These are phyloP conservation scores for Yarrowia sp. DNA, from an alignment of 805 yeast genomes.

Conservation along the genomic window DNA sequence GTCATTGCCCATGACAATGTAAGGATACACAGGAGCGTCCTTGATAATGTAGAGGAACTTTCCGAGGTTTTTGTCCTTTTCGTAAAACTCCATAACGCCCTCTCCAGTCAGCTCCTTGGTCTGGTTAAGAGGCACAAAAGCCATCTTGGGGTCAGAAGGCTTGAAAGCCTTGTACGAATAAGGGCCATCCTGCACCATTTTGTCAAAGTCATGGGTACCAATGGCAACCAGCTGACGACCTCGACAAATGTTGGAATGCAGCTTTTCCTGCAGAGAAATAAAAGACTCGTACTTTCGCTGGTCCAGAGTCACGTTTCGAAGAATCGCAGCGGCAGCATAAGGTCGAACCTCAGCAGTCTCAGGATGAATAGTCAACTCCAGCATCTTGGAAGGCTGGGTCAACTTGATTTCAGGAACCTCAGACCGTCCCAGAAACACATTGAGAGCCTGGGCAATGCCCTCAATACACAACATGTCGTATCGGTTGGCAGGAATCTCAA, in stretches of 20 bases:
- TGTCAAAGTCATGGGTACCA: conserved; percentile 95
- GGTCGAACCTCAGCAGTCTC: conserved; percentile 78
- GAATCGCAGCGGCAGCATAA: conserved; percentile 90
- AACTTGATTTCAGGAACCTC: conserved; percentile 65
- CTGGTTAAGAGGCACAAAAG: conserved; percentile 43
- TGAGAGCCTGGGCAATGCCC: conserved; percentile 93
- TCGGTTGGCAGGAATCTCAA: conserved; percentile 97
- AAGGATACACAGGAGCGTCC: conserved; percentile 83
- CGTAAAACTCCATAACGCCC: conserved; percentile 83
- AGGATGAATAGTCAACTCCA: conserved; percentile 66
- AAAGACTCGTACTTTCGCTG: conserved; percentile 88
- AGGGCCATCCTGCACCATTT: conserved; percentile 58
- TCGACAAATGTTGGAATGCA: conserved; percentile 93
- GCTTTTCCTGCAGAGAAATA: conserved; percentile 92
- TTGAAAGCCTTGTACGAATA: conserved; percentile 82
- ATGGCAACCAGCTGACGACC: conserved; percentile 96
- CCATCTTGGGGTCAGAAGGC: conserved; percentile 67
- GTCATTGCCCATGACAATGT: conserved; percentile 70
- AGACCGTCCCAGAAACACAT: conserved; percentile 74
- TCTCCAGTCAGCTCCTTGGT: conserved; percentile 59
- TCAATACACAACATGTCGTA: conserved; percentile 97
- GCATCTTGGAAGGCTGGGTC: conserved; percentile 56
- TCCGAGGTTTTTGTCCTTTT: conserved; percentile 83
- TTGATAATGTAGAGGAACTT: conserved; percentile 83
- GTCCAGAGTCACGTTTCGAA: conserved; percentile 77